Evolutionary conservation across 2,329 filamentous ascomycete species (phyloP), one percentile per base, ranked within the genome.

Genomic region (Colletotrichum liaoningense): DNA sequence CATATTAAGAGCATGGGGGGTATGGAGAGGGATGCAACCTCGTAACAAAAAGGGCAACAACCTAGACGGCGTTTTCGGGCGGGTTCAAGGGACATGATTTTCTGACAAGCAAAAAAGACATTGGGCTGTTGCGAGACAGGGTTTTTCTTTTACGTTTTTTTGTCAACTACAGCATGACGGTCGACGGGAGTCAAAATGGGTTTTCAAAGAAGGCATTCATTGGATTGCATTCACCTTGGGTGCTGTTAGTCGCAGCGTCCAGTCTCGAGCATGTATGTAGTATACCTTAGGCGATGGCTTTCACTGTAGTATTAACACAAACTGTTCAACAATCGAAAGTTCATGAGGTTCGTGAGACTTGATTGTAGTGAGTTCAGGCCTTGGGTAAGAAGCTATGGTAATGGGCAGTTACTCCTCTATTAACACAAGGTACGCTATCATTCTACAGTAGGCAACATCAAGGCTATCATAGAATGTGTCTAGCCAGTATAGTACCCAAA

Each of bases 11-110:
- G 42, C 65, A 69, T 69, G 52, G 58, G 58, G 38, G 26, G 26
- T 8, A 19, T 8, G 38, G 7, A 5, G 38, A 55, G 49, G 62
- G 42, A 30, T 62, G 38, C 16, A 33, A 38, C 26, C 30, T 42
- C 58, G 5, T 42, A 35, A 35, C 16, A 42, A 59, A 30, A 49
- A 22, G 55, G 33, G 54, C 46, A 62, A 11, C 46, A 66, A 66
- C 71, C 67, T 66, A 66, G 62, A 66, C 19, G 67, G 71, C 71
- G 71, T 73, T 71, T 71, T 7, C 14, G 60, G 70, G 33, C 30
- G 30, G 56, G 28, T 52, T 60, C 30, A 56, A 22, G 19, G 42
- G 42, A 49, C 11, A 42, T 59, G 63, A 52, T 62, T 26, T 26
- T 66, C 11, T 33, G 63, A 58, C 55, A 30, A 22, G 24, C 38